A percentile compares a stretch with the other conserved stretches of the same genome.
Conservation (phyloP, 495 filamentous ascomycete genomes). For the Stereocaulon alpinum region DNA sequence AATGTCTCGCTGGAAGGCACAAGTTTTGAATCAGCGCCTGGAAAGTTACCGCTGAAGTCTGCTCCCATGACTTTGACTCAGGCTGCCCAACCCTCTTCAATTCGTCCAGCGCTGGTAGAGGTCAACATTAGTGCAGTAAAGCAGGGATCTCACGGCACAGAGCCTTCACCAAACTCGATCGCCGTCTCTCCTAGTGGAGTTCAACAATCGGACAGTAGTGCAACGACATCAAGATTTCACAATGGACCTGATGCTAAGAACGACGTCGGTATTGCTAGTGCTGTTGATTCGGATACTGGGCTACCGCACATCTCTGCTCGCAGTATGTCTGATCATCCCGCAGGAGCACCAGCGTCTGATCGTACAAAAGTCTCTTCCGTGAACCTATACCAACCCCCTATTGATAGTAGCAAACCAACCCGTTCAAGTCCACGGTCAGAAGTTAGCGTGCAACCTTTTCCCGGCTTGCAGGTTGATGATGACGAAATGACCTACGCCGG, state of each 20-base stretch:
- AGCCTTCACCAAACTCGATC: neutral
- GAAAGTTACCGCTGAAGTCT: conserved; percentile 30
- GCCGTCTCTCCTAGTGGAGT: neutral
- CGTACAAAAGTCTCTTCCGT: neutral
- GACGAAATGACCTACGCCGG: neutral
- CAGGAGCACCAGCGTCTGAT: neutral
- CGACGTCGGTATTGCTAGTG: neutral
- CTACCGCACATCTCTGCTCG: neutral
- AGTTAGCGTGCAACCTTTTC: neutral
- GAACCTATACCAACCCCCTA: neutral
- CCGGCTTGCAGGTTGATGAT: neutral
- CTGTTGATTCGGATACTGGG: neutral
- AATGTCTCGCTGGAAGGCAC: conserved; percentile 45
- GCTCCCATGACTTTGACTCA: conserved; percentile 3
- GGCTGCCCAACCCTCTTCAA: neutral
- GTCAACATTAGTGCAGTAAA: conserved; percentile 47
- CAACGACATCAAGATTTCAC: neutral
- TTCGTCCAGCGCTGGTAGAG: conserved; percentile 40
- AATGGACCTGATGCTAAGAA: neutral
- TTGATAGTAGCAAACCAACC: no score
- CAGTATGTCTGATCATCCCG: neutral
- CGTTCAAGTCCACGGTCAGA: neutral
- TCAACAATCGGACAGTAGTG: neutral
- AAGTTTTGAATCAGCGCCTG: conserved; percentile 34
- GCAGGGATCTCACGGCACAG: conserved; percentile 23